Conservation (phyloP, 257 asterid genomes). For the Solanum appendiculatum region DNA sequence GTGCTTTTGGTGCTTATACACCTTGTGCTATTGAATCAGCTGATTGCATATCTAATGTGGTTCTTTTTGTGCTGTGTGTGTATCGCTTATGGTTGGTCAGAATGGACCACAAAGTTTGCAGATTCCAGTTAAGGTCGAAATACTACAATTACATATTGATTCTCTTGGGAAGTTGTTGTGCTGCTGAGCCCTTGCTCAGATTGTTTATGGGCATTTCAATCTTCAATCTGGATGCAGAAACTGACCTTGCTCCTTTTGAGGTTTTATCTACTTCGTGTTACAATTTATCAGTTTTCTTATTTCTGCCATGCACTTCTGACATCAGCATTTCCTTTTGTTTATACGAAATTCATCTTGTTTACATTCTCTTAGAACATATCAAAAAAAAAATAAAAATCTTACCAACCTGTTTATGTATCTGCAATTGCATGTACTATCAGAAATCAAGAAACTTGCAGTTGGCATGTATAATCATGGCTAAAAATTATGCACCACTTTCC, state of each 20-base stretch:
- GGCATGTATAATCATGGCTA: not conserved
- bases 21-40: slow-evolving; percentile 69
- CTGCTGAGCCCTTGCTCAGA: slow-evolving; percentile 60
- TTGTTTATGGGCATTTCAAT: slow-evolving; percentile 49
- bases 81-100: slow-evolving; percentile 51
- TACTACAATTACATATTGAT: slow-evolving; percentile 46
- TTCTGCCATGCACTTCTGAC: not conserved
- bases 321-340: not conserved
- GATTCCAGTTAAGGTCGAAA: slow-evolving; percentile 51
- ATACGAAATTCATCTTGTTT: not conserved
- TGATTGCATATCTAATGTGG: slow-evolving; percentile 49
- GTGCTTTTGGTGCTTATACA: slow-evolving; percentile 65
- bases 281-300: not conserved
- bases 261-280: slow-evolving; percentile 12
- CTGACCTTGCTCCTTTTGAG: slow-evolving; percentile 69
- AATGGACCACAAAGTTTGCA: slow-evolving; percentile 22
- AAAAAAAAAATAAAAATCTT: not conserved
- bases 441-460: not conserved
- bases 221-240: slow-evolving; percentile 47
- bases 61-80: slow-evolving; percentile 46
- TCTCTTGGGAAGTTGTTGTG: slow-evolving; percentile 43
- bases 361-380: not conserved
- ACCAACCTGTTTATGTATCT: not conserved
- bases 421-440: not conserved
- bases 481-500: not conserved